Conservation (phyloP, 768 basidiomycete genomes). For the Harrya chromipes region DNA sequence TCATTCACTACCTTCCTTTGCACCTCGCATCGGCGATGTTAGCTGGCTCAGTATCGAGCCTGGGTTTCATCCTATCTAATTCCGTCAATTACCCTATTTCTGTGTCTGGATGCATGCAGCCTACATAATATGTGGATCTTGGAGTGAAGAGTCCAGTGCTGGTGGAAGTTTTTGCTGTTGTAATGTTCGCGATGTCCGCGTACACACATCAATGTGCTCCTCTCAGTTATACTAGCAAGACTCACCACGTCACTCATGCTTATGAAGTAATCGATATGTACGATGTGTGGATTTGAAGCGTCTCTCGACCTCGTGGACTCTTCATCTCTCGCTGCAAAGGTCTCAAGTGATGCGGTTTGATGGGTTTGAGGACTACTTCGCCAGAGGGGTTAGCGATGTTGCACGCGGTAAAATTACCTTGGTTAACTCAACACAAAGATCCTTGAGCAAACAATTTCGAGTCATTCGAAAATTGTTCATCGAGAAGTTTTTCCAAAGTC, state of each 20-base stretch:
- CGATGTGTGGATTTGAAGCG: conserved; percentile 84
- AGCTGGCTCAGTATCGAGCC: conserved; percentile 88
- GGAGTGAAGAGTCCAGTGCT: conserved; percentile 74
- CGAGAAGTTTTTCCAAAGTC: too few species aligned
- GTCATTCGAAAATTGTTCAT: too few species aligned
- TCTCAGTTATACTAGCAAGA: conserved; percentile 93
- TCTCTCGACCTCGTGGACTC: conserved; percentile 85
- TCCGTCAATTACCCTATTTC: conserved; percentile 91
- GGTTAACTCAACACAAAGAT: too few species aligned
- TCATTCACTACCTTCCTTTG: conserved; percentile 96
- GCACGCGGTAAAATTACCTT: conserved; percentile 24
- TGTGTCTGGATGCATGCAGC: conserved; percentile 59
- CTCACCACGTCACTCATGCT: conserved; percentile 52
- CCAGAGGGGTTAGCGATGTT: conserved; percentile 10
- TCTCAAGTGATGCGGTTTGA: conserved; percentile 38
- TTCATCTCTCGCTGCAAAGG: conserved; percentile 88
- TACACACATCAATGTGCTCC: conserved; percentile 90
- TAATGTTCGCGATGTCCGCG: conserved; percentile 62
- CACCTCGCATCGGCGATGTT: conserved; percentile 91
- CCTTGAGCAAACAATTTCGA: too few species aligned
- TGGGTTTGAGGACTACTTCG: conserved; percentile 9
- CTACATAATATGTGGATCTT: conserved; percentile 62
- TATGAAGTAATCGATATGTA: conserved; percentile 15
- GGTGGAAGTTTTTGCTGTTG: conserved; percentile 52
- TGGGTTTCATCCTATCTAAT: conserved; percentile 87